Conservation (phyloP, 352 stramenopile species). For the Pythium volutum region DNA sequence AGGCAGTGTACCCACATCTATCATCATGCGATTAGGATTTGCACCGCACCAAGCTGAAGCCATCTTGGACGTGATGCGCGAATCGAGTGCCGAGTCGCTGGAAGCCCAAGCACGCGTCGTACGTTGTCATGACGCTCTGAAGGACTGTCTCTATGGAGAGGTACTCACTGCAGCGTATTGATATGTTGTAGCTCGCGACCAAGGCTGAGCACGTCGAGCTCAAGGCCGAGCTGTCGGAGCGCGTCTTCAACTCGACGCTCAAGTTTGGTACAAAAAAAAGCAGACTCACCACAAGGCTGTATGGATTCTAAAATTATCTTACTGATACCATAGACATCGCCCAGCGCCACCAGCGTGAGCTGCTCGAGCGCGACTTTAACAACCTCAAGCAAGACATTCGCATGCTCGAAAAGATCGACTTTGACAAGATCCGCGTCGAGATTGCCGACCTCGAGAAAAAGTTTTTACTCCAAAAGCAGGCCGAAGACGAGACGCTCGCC, state of each 20-base stretch:
- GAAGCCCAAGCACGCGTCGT: slow-evolving; percentile 66
- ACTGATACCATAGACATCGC: slow-evolving; percentile 89
- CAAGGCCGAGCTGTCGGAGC: slow-evolving; percentile 82
- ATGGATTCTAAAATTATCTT: background rate
- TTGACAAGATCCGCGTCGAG: slow-evolving; percentile 87
- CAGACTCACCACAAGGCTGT: background rate
- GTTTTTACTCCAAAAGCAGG: slow-evolving; percentile 87
- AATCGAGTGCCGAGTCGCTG: slow-evolving; percentile 75
- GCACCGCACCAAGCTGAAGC: slow-evolving; percentile 60
- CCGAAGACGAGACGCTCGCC: slow-evolving; percentile 85
- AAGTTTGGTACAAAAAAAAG: slow-evolving; percentile 89
- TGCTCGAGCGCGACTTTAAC: slow-evolving; percentile 87
- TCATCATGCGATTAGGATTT: slow-evolving; percentile 69
- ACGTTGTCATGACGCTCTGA: too few relatives aligned
- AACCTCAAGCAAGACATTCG: slow-evolving; percentile 89
- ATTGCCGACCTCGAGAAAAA: slow-evolving; percentile 87
- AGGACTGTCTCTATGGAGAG: too few relatives aligned
- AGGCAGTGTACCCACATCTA: background rate
- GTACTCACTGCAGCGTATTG: background rate
- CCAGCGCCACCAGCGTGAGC: slow-evolving; percentile 85
- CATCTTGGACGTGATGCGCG: slow-evolving; percentile 81
- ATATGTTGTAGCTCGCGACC: slow-evolving; percentile 55
- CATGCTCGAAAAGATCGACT: slow-evolving; percentile 90
- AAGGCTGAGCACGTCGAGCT: slow-evolving; percentile 87
- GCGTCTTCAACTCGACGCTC: slow-evolving; percentile 87